Base-by-base conservation (phyloP, 495 filamentous ascomycete species). In the Aeminium ludgeri region DNA sequence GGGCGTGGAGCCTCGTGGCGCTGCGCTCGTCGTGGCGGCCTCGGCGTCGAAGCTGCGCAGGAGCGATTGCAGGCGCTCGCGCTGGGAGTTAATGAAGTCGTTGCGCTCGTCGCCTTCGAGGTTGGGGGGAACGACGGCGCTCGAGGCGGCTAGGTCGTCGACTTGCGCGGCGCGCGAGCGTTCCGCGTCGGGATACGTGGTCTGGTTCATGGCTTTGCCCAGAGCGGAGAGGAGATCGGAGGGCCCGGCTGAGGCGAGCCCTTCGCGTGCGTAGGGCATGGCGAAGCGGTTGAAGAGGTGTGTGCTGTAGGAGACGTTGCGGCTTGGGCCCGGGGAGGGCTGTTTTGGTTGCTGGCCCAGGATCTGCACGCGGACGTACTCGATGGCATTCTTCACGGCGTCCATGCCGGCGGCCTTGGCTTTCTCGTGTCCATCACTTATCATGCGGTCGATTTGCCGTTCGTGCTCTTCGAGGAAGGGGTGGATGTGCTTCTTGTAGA, bases 401-500 rank as follows among this genome's bases (percentile, higher is more conserved):
- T 73, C 65, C 25, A 93, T 65, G 4, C 87, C 89, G 7, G 83
- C 74, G 8, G 72, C 66, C 55, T 76, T 81, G 45, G 82, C 76
- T 30, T 75, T 73, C 45, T 91, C 89, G 52, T 94, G 86, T 20
- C 73, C 68, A 38, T 71, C 70, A 44, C 76, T 76, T 57, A 96
- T 95, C 49, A 93, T 75, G 28, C 80, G 74, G 45, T 97, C 89
- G 60, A 97, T 96, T 44, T 85, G 74, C 13, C 65, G 60, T 58
- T 99, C 89, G 56, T 99, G 86, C 27, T 86, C 72, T 38, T 70
- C 64, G 36, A 99, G 74, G 64, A 85, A 91, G 2, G 91, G 89
- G 55, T 91, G 73, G 44, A 99, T 68, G 57, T 94, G 77, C 27
- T 69, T 65, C 52, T 81, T 70, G 63, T 96, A 99, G 49, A 96